Evolutionary conservation across 2,329 filamentous ascomycete genomes (phyloP).

Genomic region (Myriosclerotinia curreyana): DNA sequence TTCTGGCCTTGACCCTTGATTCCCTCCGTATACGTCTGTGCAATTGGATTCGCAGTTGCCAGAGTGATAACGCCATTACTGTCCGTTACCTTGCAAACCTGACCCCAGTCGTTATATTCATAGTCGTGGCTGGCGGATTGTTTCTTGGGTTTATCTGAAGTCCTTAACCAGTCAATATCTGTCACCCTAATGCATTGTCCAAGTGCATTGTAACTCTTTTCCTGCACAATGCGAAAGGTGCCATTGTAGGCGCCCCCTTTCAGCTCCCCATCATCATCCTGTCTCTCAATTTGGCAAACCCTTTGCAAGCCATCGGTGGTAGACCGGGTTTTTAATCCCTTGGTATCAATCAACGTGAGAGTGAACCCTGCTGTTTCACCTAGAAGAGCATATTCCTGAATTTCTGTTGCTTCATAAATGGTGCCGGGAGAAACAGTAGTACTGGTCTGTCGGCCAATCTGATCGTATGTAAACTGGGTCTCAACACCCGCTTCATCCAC

Average conservation of each 20-base stretch:
- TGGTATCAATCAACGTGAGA: background rate
- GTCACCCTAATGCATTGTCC: background rate
- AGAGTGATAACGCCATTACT: slow-evolving; percentile 1
- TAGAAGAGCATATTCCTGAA: background rate
- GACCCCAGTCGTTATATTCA: background rate
- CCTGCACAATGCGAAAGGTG: background rate
- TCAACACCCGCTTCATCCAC: background rate
- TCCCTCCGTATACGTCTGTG: background rate
- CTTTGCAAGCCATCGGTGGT: background rate
- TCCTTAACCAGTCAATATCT: background rate
- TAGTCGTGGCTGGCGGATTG: background rate
- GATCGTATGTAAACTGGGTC: background rate
- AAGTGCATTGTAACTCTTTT: background rate
- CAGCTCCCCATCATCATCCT: background rate
- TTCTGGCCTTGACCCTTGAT: background rate
- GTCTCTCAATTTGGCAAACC: background rate
- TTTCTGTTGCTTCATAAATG: background rate
- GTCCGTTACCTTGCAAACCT: background rate
- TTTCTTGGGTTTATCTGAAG: background rate
- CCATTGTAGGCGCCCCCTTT: background rate
- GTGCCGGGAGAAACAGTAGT: background rate
- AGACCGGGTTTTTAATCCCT: background rate
- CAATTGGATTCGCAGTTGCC: background rate
- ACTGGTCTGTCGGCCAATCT: background rate
- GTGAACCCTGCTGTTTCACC: background rate